These are phyloP conservation scores for Drechslerella stenobrocha DNA, from an alignment of 2,329 filamentous ascomycete genomes.

Conservation along the genomic window DNA sequence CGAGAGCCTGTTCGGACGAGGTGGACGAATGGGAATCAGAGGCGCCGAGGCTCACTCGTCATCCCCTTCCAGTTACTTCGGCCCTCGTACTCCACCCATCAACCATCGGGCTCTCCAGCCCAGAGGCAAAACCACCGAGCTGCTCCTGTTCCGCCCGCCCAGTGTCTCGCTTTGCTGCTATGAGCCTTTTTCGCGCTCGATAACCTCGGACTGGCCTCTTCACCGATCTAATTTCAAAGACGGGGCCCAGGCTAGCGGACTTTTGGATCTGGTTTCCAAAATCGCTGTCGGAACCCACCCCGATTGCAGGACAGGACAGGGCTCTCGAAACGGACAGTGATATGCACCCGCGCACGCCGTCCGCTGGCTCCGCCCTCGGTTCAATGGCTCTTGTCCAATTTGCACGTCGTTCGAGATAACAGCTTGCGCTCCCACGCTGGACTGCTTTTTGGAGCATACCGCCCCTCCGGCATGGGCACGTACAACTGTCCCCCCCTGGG, in stretches of 20 bases:
- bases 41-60: constrained; percentile 43
- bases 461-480: too few species aligned
- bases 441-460: too few species aligned
- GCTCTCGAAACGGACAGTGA: constrained; percentile 27
- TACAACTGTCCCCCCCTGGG: constrained; percentile 28
- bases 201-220: constrained; percentile 5
- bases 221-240: constrained; percentile 1
- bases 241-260: constrained; percentile 38
- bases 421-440: background rate
- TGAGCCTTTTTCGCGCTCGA: constrained; percentile 41
- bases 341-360: constrained; percentile 17
- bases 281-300: constrained; percentile 39
- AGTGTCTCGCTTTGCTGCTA: constrained; percentile 19
- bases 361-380: constrained; percentile 29
- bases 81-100: too few species aligned
- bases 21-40: constrained; percentile 41
- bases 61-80: constrained; percentile 38
- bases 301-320: constrained; percentile 44
- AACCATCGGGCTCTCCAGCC: constrained; percentile 35
- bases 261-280: constrained; percentile 49
- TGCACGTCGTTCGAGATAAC: constrained; percentile 36
- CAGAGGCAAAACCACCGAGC: constrained; percentile 15
- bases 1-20: constrained; percentile 26
- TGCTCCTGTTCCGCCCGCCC: constrained; percentile 6
- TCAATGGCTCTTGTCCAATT: constrained; percentile 36